phyloP scores from a whole-genome alignment of 805 yeast species.

The Diddensiella santjacobensis region DNA sequence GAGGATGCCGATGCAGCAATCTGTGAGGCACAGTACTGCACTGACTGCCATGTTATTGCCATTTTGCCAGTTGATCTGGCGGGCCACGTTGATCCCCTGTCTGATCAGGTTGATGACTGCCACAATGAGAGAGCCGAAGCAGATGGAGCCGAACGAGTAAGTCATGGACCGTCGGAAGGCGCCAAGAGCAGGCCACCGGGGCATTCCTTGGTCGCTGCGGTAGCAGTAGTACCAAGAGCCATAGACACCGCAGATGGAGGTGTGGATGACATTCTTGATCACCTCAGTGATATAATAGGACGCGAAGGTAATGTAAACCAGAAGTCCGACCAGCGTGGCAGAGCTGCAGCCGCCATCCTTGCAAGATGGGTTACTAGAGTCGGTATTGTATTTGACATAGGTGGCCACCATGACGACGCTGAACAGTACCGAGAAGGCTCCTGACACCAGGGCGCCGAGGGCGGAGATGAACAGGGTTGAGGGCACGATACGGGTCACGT shows the following conservation, averaged over 20 bases:
- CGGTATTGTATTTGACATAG: slow-evolving; percentile 64
- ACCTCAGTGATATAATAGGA: slow-evolving; percentile 85
- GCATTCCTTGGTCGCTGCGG: slow-evolving; percentile 71
- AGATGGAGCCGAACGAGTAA: slow-evolving; percentile 83
- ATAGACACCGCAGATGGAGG: slow-evolving; percentile 75
- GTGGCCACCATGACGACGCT: slow-evolving; percentile 67
- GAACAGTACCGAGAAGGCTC: slow-evolving; percentile 63
- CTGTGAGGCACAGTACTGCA: slow-evolving; percentile 47
- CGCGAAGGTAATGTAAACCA: slow-evolving; percentile 73
- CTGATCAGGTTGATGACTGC: slow-evolving; percentile 65
- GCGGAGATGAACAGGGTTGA: slow-evolving; percentile 60
- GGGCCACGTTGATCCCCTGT: slow-evolving; percentile 49
- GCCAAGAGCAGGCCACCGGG: slow-evolving; percentile 73
- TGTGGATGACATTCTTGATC: slow-evolving; percentile 73
- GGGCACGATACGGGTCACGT: slow-evolving; percentile 70
- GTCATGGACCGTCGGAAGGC: slow-evolving; percentile 78
- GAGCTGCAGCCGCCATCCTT: slow-evolving; percentile 55
- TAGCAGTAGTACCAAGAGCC: slow-evolving; percentile 91
- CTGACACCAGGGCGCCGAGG: slow-evolving; percentile 55
- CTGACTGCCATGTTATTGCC: slow-evolving; percentile 53
- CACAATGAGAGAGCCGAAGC: slow-evolving; percentile 77
- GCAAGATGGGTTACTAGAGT: slow-evolving; percentile 46
- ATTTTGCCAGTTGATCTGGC: slow-evolving; percentile 48
- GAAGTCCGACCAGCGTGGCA: slow-evolving; percentile 60
- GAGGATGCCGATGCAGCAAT: slow-evolving; percentile 54